phyloP scores from a whole-genome alignment of 2,329 filamentous ascomycete species.

The Fusarium bulbicola region DNA sequence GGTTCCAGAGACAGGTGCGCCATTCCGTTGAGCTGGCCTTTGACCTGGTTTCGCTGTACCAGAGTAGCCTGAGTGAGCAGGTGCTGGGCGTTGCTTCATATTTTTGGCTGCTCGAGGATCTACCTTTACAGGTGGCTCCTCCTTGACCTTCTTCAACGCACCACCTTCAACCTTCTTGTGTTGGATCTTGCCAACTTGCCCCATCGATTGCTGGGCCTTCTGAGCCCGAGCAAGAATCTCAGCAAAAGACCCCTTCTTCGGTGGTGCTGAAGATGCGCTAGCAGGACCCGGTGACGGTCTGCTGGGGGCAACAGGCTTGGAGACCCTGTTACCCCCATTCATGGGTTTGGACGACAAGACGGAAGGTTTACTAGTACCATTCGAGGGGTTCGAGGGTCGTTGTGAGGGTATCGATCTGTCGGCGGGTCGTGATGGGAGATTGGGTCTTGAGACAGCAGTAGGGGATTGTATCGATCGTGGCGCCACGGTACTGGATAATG shows the following conservation, averaged over 20 bases:
- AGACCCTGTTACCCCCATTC: conserved; percentile 37
- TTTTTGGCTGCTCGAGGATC: conserved; percentile 38
- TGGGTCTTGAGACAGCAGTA: conserved; percentile 28
- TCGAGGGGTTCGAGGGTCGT: conserved; percentile 31
- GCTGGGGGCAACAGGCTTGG: conserved; percentile 38
- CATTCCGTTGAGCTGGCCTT: conserved; percentile 41
- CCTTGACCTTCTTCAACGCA: conserved; percentile 57
- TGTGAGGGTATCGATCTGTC: conserved; percentile 39
- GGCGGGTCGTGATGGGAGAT: conserved; percentile 37
- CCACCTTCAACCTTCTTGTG: conserved; percentile 76
- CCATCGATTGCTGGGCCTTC: conserved; percentile 68
- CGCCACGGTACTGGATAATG: conserved; percentile 37
- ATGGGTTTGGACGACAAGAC: conserved; percentile 41
- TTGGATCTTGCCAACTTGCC: conserved; percentile 75
- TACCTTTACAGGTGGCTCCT: conserved; percentile 48
- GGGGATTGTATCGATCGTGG: conserved; percentile 33
- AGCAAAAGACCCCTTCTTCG: conserved; percentile 78
- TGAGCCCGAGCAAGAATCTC: conserved; percentile 79
- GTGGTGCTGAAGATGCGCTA: conserved; percentile 57
- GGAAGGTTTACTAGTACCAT: conserved; percentile 23
- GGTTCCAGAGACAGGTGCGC: conserved; percentile 37
- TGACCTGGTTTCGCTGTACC: conserved; percentile 46
- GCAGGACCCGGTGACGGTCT: conserved; percentile 38
- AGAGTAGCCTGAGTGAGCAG: conserved; percentile 41
- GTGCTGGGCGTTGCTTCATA: conserved; percentile 13